Percentiles rank a stretch among this genome's conserved stretches.
Conservation (phyloP, 306 rosid species). For the Cicer yamashitae region DNA sequence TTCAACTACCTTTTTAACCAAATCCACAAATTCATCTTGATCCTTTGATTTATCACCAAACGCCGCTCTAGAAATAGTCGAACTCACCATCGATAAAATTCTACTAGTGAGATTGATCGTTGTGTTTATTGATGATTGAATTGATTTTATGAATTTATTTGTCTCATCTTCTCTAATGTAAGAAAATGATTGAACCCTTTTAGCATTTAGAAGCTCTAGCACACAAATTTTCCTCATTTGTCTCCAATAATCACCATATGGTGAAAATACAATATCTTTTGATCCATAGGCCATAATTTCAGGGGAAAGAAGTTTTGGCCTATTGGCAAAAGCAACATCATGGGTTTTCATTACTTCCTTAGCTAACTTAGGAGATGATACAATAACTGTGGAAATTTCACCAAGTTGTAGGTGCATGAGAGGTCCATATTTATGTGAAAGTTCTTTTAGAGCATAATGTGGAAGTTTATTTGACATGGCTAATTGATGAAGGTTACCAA, state of each 20-base stretch:
- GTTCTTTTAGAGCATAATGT: conserved; percentile 27
- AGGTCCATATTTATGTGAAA: conserved; percentile 23
- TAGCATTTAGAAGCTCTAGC: conserved; percentile 1
- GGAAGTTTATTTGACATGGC: conserved; percentile 34
- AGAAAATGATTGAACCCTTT: conserved; percentile 22
- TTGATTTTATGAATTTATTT: not conserved
- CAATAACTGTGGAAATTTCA: conserved; percentile 27
- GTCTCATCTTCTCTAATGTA: conserved; percentile 7
- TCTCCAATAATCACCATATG: conserved; percentile 24
- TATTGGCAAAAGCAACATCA: conserved; percentile 21
- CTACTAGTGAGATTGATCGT: conserved; percentile 9
- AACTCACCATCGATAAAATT: not conserved
- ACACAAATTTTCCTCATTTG: conserved; percentile 22
- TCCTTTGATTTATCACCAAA: conserved; percentile 16
- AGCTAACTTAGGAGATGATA: conserved; percentile 20
- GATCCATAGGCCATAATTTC: conserved; percentile 2
- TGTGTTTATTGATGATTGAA: not conserved
- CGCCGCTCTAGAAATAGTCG: not conserved
- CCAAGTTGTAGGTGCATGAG: conserved; percentile 35
- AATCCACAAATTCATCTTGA: not conserved
- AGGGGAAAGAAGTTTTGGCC: conserved; percentile 27
- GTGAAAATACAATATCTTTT: conserved; percentile 14
- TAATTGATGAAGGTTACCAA: conserved; percentile 43
- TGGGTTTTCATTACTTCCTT: conserved; percentile 40
- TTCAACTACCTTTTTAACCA: not conserved